Conservation (phyloP, 345 rosid genomes). For the Gossypium ekmanianum region DNA sequence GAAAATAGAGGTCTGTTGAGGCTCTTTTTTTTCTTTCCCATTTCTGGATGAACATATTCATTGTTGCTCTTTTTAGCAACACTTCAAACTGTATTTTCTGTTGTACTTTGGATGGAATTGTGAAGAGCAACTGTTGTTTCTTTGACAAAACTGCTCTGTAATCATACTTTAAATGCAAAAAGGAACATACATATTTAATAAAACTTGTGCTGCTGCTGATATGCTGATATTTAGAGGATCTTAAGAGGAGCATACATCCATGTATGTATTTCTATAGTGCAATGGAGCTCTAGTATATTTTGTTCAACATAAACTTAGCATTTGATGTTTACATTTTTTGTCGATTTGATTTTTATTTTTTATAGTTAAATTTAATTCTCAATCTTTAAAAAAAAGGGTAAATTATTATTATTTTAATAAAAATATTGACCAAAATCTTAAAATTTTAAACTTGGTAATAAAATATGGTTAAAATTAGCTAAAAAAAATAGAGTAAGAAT, state of each 20-base stretch:
- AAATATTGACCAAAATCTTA: too few relatives aligned
- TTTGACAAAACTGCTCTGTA: constrained; percentile 1
- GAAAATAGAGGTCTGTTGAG: neutral
- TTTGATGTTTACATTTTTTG: too few relatives aligned
- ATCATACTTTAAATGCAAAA: neutral
- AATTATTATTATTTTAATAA: too few relatives aligned
- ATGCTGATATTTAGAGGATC: neutral
- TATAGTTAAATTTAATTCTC: too few relatives aligned
- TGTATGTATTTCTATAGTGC: neutral
- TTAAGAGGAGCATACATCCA: neutral
- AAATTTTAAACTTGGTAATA: too few relatives aligned
- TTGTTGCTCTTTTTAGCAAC: neutral
- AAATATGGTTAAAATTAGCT: too few relatives aligned
- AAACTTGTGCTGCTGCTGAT: neutral
- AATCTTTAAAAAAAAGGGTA: too few relatives aligned
- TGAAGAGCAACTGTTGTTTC: neutral
- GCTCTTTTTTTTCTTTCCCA: neutral
- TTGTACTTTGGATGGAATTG: neutral
- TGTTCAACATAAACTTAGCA: too few relatives aligned
- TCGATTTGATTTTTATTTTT: too few relatives aligned
- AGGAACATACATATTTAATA: neutral
- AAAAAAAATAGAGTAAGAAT: too few relatives aligned
- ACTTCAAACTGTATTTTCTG: neutral
- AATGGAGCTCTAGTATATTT: too few relatives aligned
- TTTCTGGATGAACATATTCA: neutral